Evolutionary conservation across 305 asterid species (phyloP).

Genomic region (Fraxinus greggii): DNA sequence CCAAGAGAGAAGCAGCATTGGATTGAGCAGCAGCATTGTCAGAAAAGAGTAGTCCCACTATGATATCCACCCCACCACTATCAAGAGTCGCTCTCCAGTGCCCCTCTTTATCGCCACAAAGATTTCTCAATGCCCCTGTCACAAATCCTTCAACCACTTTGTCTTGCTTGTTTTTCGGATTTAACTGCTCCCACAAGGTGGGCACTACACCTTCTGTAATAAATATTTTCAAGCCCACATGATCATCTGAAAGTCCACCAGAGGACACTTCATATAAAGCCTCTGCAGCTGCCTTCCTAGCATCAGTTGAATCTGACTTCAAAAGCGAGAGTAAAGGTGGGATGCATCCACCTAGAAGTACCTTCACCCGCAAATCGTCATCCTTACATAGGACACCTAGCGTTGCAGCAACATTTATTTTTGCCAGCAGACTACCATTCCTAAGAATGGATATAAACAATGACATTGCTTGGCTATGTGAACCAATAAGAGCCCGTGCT

Average conservation of each 20-base stretch:
- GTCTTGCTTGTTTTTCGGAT: slow-evolving; percentile 53
- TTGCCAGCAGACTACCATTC: slow-evolving; percentile 65
- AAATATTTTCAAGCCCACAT: slow-evolving; percentile 76
- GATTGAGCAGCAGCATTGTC: slow-evolving; percentile 63
- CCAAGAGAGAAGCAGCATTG: slow-evolving; percentile 86
- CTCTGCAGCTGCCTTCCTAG: slow-evolving; percentile 87
- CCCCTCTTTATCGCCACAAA: slow-evolving; percentile 83
- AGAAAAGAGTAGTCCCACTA: slow-evolving; percentile 69
- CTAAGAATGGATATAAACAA: slow-evolving; percentile 77
- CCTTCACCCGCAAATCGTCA: slow-evolving; percentile 76
- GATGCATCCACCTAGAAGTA: slow-evolving; percentile 86
- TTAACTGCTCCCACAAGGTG: slow-evolving; percentile 74
- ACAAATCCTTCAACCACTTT: slow-evolving; percentile 72
- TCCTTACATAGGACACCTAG: slow-evolving; percentile 69
- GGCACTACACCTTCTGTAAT: slow-evolving; percentile 86
- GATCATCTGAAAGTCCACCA: slow-evolving; percentile 73
- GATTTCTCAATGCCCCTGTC: slow-evolving; percentile 82
- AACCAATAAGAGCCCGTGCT: slow-evolving; percentile 71
- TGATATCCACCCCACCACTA: slow-evolving; percentile 75
- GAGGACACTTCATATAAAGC: slow-evolving; percentile 70
- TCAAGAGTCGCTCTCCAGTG: slow-evolving; percentile 72
- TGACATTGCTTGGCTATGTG: slow-evolving; percentile 91
- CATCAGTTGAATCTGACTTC: slow-evolving; percentile 64
- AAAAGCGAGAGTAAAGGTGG: slow-evolving; percentile 83
- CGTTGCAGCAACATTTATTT: slow-evolving; percentile 65